phyloP scores from a whole-genome alignment of 2,329 filamentous ascomycete species.

The Basipetospora chlamydospora region DNA sequence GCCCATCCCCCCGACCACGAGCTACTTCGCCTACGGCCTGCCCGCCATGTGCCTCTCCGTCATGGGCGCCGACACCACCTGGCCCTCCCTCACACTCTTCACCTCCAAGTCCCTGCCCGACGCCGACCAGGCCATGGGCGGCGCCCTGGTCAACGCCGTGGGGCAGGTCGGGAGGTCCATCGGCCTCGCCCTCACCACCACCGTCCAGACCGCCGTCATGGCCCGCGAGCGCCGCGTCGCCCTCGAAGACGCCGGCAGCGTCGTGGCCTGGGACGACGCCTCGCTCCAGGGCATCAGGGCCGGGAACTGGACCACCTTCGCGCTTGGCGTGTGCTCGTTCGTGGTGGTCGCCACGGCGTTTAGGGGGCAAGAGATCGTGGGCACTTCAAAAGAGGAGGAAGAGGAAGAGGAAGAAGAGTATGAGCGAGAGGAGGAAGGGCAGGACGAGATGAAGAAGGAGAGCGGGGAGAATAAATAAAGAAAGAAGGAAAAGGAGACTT shows the following conservation, averaged over 20 bases:
- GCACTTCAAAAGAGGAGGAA: no score
- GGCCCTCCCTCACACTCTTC: conserved; percentile 51
- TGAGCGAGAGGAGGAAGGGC: background rate
- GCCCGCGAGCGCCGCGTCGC: conserved; percentile 28
- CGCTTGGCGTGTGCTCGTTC: conserved; percentile 27
- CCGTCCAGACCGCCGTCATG: conserved; percentile 48
- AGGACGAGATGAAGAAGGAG: background rate
- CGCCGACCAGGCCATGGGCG: conserved; percentile 53
- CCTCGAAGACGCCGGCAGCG: conserved; percentile 27
- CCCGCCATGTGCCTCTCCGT: conserved; percentile 52
- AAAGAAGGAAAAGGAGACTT: no score
- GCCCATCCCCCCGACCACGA: conserved; percentile 43
- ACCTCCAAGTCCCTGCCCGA: conserved; percentile 46
- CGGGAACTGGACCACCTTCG: conserved; percentile 38
- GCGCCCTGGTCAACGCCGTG: conserved; percentile 52
- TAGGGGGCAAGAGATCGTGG: conserved; percentile 36
- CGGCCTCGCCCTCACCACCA: conserved; percentile 50
- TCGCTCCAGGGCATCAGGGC: conserved; percentile 34
- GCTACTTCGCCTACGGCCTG: conserved; percentile 54
- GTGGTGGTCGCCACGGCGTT: conserved; percentile 31
- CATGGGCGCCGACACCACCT: conserved; percentile 51
- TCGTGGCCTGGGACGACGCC: conserved; percentile 27
- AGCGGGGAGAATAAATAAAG: no score
- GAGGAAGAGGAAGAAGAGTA: background rate
- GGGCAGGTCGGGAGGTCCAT: conserved; percentile 51